A percentile compares a stretch with the other conserved stretches of the same genome.
Evolutionary conservation across 2,329 filamentous ascomycete genomes (phyloP).

Genomic region (Epichloe scottii): DNA sequence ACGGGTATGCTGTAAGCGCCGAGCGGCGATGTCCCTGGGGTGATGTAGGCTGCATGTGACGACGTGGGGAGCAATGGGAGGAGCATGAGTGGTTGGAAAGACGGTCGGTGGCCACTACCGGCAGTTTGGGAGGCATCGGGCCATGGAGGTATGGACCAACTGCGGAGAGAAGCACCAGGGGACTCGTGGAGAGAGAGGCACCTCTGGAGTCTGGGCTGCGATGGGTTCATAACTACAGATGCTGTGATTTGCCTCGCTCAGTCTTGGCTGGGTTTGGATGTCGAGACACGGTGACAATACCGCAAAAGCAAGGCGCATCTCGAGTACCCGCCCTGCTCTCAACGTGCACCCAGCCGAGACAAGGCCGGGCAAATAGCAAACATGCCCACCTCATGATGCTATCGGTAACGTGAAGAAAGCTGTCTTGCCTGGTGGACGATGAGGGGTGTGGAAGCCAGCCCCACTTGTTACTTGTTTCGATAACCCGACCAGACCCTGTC

Average conservation of each 20-base stretch:
- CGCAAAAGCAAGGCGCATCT: too few relatives aligned
- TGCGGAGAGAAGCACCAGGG: background rate
- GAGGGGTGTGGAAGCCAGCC: too few relatives aligned
- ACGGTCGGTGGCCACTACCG: background rate
- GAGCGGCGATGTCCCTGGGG: background rate
- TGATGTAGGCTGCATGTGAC: conserved; percentile 6
- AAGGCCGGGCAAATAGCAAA: too few relatives aligned
- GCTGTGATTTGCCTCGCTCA: background rate
- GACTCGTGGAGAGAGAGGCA: background rate
- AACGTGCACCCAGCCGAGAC: too few relatives aligned
- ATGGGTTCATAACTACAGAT: background rate
- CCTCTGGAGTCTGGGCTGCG: too few relatives aligned
- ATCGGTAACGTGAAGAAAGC: too few relatives aligned
- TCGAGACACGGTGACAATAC: background rate
- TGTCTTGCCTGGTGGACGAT: too few relatives aligned
- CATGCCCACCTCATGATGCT: too few relatives aligned
- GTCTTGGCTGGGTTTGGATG: background rate
- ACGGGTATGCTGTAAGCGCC: conserved; percentile 2
- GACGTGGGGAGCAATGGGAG: background rate
- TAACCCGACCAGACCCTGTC: too few relatives aligned
- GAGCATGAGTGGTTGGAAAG: conserved; percentile 1
- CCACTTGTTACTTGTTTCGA: too few relatives aligned
- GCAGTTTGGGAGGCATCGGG: background rate
- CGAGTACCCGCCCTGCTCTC: too few relatives aligned
- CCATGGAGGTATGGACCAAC: background rate